These are phyloP conservation scores for Vaccinium corymbosum DNA, from an alignment of 148 eudicot species.

Conservation along the genomic window DNA sequence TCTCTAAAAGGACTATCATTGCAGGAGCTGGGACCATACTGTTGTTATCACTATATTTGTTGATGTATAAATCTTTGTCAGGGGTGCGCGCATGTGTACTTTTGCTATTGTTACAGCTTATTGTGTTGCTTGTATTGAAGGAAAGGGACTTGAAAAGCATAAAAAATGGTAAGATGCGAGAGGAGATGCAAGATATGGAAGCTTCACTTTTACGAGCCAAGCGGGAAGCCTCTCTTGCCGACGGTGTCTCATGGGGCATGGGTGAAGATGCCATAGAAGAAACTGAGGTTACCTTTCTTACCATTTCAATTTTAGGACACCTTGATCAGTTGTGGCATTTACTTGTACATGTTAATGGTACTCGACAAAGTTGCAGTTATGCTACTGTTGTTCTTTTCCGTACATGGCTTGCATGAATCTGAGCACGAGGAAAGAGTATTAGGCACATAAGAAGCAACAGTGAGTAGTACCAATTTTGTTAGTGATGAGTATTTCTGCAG, in stretches of 20 bases:
- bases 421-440: background rate
- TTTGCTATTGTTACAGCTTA: conserved; percentile 12
- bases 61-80: background rate
- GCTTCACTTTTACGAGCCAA: conserved; percentile 88
- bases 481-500: conserved; percentile 7
- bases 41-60: background rate
- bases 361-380: background rate
- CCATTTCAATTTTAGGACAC: background rate
- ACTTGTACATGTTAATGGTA: background rate
- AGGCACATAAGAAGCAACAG: background rate
- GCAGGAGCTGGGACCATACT: background rate
- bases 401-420: background rate
- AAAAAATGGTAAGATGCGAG: conserved; percentile 45
- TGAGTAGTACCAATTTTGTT: background rate
- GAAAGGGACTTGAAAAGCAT: conserved; percentile 62
- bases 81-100: background rate
- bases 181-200: conserved; percentile 70
- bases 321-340: background rate
- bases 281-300: conserved; percentile 54
- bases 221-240: conserved; percentile 74
- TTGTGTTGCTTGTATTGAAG: conserved; percentile 35
- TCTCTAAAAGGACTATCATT: background rate
- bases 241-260: conserved; percentile 99
- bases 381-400: background rate
- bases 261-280: conserved; percentile 95